Conservation (phyloP, 306 rosid genomes). For the Echinosophora koreensis region DNA sequence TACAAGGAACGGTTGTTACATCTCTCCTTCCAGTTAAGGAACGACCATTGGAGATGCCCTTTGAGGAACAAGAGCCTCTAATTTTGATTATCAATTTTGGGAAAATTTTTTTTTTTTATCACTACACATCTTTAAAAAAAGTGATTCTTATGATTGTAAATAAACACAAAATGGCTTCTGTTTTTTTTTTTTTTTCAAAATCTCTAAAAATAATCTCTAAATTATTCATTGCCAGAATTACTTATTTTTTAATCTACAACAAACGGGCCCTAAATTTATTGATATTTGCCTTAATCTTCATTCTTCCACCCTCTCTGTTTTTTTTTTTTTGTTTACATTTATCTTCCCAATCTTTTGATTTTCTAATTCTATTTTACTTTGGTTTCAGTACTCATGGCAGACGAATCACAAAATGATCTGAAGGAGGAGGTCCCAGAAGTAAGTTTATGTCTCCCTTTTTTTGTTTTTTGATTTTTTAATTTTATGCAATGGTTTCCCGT, state of each 20-base stretch:
- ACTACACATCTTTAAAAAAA: too few species aligned
- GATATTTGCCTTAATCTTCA: neutral
- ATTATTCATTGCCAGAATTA: too few species aligned
- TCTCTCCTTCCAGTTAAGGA: too few species aligned
- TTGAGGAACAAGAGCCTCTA: neutral
- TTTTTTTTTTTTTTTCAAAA: too few species aligned
- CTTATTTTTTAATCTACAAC: too few species aligned
- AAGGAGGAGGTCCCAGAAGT: slow-evolving; percentile 78
- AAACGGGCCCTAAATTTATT: neutral
- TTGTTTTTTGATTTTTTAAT: neutral
- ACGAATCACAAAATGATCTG: slow-evolving; percentile 61
- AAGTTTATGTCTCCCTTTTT: slow-evolving; percentile 29
- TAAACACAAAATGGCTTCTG: too few species aligned
- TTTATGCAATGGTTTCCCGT: neutral
- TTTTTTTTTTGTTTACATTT: neutral
- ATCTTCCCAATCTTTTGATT: neutral
- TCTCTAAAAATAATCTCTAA: too few species aligned
- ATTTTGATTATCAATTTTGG: slow-evolving; percentile 11
- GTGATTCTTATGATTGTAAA: too few species aligned
- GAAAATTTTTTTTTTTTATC: too few species aligned
- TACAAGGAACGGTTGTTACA: too few species aligned
- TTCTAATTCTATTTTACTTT: neutral
- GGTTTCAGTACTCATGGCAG: slow-evolving; percentile 71
- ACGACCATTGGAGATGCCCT: too few species aligned
- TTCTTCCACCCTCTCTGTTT: neutral